Percentiles rank a stretch among this genome's conserved stretches.
Evolutionary conservation across 225 moss, liverwort and hornwort species (phyloP).

Genomic region (Straminergon stramineum): DNA sequence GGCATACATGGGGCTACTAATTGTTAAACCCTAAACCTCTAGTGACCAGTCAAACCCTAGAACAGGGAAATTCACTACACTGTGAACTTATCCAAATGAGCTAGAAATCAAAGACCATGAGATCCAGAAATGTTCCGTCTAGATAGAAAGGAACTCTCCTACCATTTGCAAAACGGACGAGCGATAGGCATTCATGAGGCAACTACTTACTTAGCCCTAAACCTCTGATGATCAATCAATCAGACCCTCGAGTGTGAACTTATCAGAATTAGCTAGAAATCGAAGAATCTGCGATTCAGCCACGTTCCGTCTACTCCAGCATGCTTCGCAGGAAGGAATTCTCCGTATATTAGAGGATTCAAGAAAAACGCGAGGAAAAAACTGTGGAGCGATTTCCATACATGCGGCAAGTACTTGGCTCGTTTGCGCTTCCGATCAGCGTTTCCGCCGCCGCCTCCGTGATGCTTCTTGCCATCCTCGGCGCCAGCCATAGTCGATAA

Average conservation of each 20-base stretch:
- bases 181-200: neutral
- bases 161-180: neutral
- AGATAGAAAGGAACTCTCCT: neutral
- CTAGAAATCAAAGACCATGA: neutral
- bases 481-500: slow-evolving; percentile 6
- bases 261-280: neutral
- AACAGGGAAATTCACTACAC: neutral
- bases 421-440: slow-evolving; percentile 53
- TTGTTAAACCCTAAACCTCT: neutral
- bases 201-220: neutral
- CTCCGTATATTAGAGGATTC: neutral
- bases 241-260: neutral
- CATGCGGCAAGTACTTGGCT: slow-evolving; percentile 58
- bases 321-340: neutral
- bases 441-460: neutral
- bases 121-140: neutral
- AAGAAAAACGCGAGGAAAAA: neutral
- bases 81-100: neutral
- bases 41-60: neutral
- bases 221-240: neutral
- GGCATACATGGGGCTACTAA: neutral
- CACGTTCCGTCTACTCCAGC: neutral
- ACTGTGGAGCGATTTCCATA: neutral
- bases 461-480: slow-evolving; percentile 12
- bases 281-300: neutral